Percentiles rank a stretch among this genome's conserved stretches.
Conservation (phyloP, 805 yeast species). For the Metschnikowia vanudenii region DNA sequence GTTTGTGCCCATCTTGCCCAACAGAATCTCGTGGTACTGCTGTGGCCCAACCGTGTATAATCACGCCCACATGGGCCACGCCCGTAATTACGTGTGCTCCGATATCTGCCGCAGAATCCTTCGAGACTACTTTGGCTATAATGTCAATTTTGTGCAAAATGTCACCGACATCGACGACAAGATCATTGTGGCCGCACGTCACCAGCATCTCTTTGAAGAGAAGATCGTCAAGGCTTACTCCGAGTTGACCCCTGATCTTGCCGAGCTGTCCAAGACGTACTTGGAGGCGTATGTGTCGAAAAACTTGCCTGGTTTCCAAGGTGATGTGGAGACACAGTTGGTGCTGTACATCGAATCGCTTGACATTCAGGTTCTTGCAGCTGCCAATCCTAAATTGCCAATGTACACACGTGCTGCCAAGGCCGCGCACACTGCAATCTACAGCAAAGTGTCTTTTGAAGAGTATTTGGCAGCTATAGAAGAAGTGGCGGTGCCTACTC, state of each 20-base stretch:
- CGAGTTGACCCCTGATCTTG: slow-evolving; percentile 34
- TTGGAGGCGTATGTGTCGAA: slow-evolving; percentile 49
- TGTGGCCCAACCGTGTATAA: slow-evolving; percentile 99
- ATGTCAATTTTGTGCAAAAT: slow-evolving; percentile 85
- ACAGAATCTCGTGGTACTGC: slow-evolving; percentile 86
- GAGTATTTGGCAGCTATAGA: slow-evolving; percentile 54
- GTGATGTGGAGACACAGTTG: slow-evolving; percentile 38
- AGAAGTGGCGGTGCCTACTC: slow-evolving; percentile 69
- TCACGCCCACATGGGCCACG: slow-evolving; percentile 97
- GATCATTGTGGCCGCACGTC: slow-evolving; percentile 92
- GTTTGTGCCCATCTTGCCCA: slow-evolving; percentile 66
- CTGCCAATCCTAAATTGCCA: slow-evolving; percentile 74
- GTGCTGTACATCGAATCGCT: slow-evolving; percentile 49
- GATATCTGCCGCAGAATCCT: slow-evolving; percentile 89
- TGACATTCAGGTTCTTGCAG: slow-evolving; percentile 50
- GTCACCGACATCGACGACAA: slow-evolving; percentile 99
- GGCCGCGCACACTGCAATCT: slow-evolving; percentile 49
- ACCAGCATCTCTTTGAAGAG: slow-evolving; percentile 71
- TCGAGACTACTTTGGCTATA: slow-evolving; percentile 89
- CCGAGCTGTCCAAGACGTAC: slow-evolving; percentile 41
- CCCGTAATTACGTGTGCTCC: slow-evolving; percentile 91
- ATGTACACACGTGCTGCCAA: slow-evolving; percentile 73
- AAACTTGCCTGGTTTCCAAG: slow-evolving; percentile 50
- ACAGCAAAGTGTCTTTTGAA: slow-evolving; percentile 21
- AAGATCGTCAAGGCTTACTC: slow-evolving; percentile 37